Evolutionary conservation across 371 early-diverging fungal genomes (phyloP), one percentile per base, ranked within the genome.

Genomic region (Caulochytrium protostelioides): DNA sequence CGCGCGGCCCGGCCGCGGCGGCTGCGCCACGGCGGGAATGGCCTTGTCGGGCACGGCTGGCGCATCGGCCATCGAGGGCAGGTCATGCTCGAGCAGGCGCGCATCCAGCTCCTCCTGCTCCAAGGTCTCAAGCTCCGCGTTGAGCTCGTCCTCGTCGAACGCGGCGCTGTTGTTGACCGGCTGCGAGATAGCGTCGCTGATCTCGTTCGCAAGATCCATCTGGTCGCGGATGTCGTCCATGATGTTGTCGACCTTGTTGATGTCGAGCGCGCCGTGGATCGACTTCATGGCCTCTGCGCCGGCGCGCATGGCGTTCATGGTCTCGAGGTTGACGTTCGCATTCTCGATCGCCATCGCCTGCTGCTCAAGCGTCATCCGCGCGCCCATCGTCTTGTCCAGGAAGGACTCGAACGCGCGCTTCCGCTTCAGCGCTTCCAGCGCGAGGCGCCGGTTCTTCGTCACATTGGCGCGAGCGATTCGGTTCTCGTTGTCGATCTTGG

Each of bases 211-310:
- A 42, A 87, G 53, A 45, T 87, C 90, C 85, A 90, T 89, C 52
- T 91, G 87, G 39, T 91, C 92, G 35, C 85, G 72, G 40, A 95
- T 87, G 36, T 87, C 87, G 49, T 95, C 97, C 90, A 90, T 86
- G 2, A 79, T 83, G 28, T 68, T 60, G 50, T 95, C 97, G 23
- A 95, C 90, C 65, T 83, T 84, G 54, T 85, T 74, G 36, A 90
- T 80, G 46, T 84, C 72, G 83, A 92, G 66, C n/a, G 72, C 63
- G 30, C 81, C 80, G 46, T 97, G 94, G 34, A 92, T 87, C 30
- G 55, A 49, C 54, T 84, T 90, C 83, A 97, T 79, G 18, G 92
- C 90, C 22, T 76, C 74, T 6, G 89, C 83, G 47, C 86, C 97
- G 18, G 72, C 67, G 54, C 78, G 69, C 90, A 97, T 84, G 18